Percentiles rank a stretch among this genome's conserved stretches.
phyloP scores from a whole-genome alignment of 352 stramenopile species.

The Elongisporangium senticosum region DNA sequence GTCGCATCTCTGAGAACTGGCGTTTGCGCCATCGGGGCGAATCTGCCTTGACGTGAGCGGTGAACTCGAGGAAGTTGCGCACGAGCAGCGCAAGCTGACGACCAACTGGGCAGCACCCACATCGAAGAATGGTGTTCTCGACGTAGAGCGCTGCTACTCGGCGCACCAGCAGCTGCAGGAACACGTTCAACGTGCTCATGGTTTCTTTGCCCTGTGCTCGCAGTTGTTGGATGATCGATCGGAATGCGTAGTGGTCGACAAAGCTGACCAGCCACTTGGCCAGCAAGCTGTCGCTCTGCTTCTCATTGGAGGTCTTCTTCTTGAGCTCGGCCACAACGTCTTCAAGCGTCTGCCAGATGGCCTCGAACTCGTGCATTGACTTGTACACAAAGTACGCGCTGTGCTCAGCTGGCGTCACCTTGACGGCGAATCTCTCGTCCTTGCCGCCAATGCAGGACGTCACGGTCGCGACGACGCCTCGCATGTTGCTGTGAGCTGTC shows the following conservation, averaged over 20 bases:
- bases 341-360: conserved; percentile 58
- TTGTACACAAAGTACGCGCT: conserved; percentile 79
- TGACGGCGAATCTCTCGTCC: conserved; percentile 71
- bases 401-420: conserved; percentile 32
- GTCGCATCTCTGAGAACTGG: conserved; percentile 45
- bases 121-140: conserved; percentile 49
- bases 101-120: conserved; percentile 41
- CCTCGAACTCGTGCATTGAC: conserved; percentile 67
- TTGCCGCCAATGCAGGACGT: conserved; percentile 81
- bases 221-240: conserved; percentile 43
- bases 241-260: conserved; percentile 74
- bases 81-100: conserved; percentile 54
- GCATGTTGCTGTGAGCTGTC: conserved; percentile 35
- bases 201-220: conserved; percentile 63
- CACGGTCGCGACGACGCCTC: conserved; percentile 55
- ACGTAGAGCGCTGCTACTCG: conserved; percentile 55
- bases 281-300: conserved; percentile 27
- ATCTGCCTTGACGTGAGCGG: conserved; percentile 8
- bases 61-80: conserved; percentile 60
- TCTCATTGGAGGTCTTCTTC: conserved; percentile 9
- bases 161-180: conserved; percentile 63
- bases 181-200: conserved; percentile 68
- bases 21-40: conserved; percentile 33
- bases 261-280: conserved; percentile 73
- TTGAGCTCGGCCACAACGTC: conserved; percentile 49